Evolutionary conservation across 2,329 filamentous ascomycete genomes (phyloP).

Genomic region (Venturia aucupariae): DNA sequence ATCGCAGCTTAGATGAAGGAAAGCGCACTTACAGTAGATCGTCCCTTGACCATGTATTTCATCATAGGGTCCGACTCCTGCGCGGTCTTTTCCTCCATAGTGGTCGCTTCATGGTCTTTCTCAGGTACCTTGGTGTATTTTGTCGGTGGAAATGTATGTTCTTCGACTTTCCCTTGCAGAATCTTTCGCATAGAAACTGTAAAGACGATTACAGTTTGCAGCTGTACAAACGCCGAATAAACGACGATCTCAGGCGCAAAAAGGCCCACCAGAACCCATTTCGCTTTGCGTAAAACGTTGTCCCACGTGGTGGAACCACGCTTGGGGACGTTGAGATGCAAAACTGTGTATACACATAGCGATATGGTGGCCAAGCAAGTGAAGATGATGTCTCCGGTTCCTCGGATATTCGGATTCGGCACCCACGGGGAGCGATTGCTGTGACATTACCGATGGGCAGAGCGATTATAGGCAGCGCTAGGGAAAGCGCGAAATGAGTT

Average conservation of each 20-base stretch:
- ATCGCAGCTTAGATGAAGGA: not conserved
- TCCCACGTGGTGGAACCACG: not conserved
- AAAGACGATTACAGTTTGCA: constrained; percentile 14
- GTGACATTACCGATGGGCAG: not conserved
- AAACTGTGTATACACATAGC: constrained; percentile 22
- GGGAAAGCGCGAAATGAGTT: not conserved
- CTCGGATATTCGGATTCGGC: not conserved
- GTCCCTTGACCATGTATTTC: not conserved
- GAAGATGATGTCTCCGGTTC: not conserved
- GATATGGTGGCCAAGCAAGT: constrained; percentile 20
- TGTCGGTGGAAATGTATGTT: not conserved
- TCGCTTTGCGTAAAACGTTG: constrained; percentile 12
- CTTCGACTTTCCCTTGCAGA: not conserved
- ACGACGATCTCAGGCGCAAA: constrained; percentile 21
- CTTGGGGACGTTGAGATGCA: constrained; percentile 21
- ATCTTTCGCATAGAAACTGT: not conserved
- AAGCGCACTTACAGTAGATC: not conserved
- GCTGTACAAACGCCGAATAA: constrained; percentile 22
- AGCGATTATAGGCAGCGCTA: not conserved
- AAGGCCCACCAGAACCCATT: constrained; percentile 20
- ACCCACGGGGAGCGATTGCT: not conserved
- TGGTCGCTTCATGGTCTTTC: not conserved
- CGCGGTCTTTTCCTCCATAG: not conserved
- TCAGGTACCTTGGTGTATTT: not conserved
- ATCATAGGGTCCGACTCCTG: not conserved